Conservation (phyloP, 2,329 filamentous ascomycete species). For the Nemania serpens region DNA sequence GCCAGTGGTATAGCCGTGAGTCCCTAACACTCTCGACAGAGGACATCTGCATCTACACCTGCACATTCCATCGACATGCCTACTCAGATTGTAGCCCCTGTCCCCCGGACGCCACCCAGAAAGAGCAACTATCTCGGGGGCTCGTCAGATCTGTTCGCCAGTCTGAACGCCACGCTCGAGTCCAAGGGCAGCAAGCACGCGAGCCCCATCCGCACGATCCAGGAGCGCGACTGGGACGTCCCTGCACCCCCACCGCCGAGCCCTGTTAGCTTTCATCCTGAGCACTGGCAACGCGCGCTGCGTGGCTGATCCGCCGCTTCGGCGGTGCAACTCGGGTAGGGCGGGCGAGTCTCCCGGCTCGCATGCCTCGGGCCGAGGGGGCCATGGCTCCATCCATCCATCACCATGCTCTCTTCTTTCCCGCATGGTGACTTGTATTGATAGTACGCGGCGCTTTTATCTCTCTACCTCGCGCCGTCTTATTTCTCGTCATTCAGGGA, state of each 20-base stretch:
- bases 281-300: slow-evolving; percentile 55
- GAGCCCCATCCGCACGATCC: slow-evolving; percentile 56
- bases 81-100: slow-evolving; percentile 50
- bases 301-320: slow-evolving; percentile 38
- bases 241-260: slow-evolving; percentile 69
- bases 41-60: slow-evolving; percentile 1
- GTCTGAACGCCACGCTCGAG: slow-evolving; percentile 56
- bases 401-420: slow-evolving; percentile 7
- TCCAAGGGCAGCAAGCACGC: slow-evolving; percentile 48
- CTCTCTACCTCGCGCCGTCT: not conserved
- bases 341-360: not conserved
- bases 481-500: slow-evolving; percentile 29
- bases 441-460: slow-evolving; percentile 29
- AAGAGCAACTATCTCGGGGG: slow-evolving; percentile 52
- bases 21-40: slow-evolving; percentile 14
- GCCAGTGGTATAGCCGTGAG: not conserved
- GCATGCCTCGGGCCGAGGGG: slow-evolving; percentile 11
- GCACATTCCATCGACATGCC: slow-evolving; percentile 45
- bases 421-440: slow-evolving; percentile 37
- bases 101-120: slow-evolving; percentile 53
- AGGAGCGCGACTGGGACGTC: slow-evolving; percentile 64
- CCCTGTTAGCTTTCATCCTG: slow-evolving; percentile 63
- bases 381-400: not conserved
- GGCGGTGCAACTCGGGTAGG: not conserved
- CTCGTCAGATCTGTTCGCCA: slow-evolving; percentile 57